Evolutionary conservation across 1,284 basidiomycete species (phyloP).

Genomic region (Leccinum subrobustum): DNA sequence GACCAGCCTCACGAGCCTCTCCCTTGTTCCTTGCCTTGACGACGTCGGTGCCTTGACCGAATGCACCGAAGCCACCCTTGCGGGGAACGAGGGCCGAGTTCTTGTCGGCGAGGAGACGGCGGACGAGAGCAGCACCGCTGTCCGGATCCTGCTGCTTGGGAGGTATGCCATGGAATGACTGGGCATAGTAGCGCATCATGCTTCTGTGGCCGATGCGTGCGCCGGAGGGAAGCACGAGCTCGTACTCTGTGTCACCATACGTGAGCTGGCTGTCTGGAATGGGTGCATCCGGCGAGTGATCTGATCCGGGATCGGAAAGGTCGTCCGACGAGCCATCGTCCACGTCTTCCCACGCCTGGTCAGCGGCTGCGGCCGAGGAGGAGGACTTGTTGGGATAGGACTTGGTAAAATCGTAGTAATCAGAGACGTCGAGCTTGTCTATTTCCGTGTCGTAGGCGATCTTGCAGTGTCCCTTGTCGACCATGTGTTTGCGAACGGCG

Average conservation of each 20-base stretch:
- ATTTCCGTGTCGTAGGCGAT: constrained; percentile 84
- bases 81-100: constrained; percentile 79
- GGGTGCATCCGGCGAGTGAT: constrained; percentile 33
- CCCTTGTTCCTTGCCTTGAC: constrained; percentile 92
- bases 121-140: constrained; percentile 71
- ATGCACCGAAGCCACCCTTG: constrained; percentile 86
- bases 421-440: constrained; percentile 86
- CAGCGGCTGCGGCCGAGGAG: background rate
- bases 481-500: constrained; percentile 91
- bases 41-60: constrained; percentile 75
- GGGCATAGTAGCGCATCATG: constrained; percentile 86
- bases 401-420: constrained; percentile 90
- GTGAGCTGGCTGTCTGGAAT: constrained; percentile 55
- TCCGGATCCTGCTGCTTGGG: constrained; percentile 58
- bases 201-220: constrained; percentile 89
- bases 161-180: constrained; percentile 59
- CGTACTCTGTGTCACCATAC: constrained; percentile 77
- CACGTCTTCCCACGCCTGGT: constrained; percentile 63
- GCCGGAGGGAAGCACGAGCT: constrained; percentile 95
- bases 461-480: constrained; percentile 95
- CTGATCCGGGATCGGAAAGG: constrained; percentile 36
- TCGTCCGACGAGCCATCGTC: constrained; percentile 31
- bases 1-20: constrained; percentile 90
- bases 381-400: constrained; percentile 67
- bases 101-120: constrained; percentile 75